These are phyloP conservation scores for Magnusiomyces clavatus DNA, from an alignment of 1,139 yeast species.

Conservation along the genomic window DNA sequence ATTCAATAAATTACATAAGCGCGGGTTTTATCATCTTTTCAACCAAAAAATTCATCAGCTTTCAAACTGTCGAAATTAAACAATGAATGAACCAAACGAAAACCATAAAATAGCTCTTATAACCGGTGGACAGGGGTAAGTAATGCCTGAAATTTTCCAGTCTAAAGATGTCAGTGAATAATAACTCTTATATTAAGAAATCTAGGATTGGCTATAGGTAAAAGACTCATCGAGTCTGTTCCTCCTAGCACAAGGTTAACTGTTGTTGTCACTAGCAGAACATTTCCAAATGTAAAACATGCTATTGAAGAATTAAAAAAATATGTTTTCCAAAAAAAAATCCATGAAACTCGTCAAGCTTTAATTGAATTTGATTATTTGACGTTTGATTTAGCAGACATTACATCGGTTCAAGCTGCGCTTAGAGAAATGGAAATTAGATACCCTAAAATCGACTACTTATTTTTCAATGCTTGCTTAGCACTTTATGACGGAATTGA, in stretches of 20 bases:
- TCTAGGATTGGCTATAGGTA: constrained; percentile 79
- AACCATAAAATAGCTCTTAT: constrained; percentile 42
- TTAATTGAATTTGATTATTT: constrained; percentile 77
- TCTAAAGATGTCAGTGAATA: not conserved
- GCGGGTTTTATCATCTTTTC: no score
- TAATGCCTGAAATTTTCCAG: not conserved
- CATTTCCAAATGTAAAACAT: constrained; percentile 74
- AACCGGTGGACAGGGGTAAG: constrained; percentile 55
- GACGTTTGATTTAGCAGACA: constrained; percentile 79
- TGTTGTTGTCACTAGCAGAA: constrained; percentile 79
- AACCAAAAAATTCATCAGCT: no score
- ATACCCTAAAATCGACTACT: constrained; percentile 60
- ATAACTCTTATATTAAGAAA: constrained; percentile 39
- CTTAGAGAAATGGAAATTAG: constrained; percentile 59
- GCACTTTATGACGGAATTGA: constrained; percentile 82
- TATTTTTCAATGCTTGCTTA: constrained; percentile 85
- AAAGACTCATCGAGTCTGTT: constrained; percentile 57
- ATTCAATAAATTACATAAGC: no score
- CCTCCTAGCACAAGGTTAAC: constrained; percentile 53
- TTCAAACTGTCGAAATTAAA: not conserved
- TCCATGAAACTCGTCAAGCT: constrained; percentile 31
- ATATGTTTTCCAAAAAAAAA: constrained; percentile 35
- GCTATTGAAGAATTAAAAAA: constrained; percentile 56
- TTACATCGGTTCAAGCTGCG: constrained; percentile 77
- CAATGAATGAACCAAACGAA: not conserved